Evolutionary conservation across 371 early-diverging fungal species (phyloP), one percentile per base, ranked within the genome.

Genomic region (Enterocytospora artemiae): DNA sequence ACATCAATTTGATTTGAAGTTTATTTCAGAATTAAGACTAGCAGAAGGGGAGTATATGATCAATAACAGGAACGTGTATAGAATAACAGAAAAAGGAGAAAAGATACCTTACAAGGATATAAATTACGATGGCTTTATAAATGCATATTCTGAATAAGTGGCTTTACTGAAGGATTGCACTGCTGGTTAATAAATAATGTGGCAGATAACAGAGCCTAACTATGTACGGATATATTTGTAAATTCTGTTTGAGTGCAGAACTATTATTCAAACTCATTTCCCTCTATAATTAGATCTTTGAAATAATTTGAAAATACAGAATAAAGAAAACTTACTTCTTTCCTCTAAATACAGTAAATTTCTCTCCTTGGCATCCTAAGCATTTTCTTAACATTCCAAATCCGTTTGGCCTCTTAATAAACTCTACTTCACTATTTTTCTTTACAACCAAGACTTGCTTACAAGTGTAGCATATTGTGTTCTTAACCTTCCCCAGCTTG

Each of bases 21-120:
- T 16, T 39, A 16, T 70, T 52, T 7, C 43, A 18, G 51, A 46
- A 27, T 28, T 51, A 9, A 27, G 48, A n/a, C n/a, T 70, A 27
- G 68, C 54, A 41, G 59, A 57, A 16, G 70, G 70, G 20, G 70
- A 64, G 30, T 70, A 70, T 56, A 52, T 66, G 0, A 24, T 67
- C 34, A 64, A 70, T 30, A 41, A 70, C 27, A 39, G 53, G 18
- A 52, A 44, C 1, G 9, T 70, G 20, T 70, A 70, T 49, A 48
- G 36, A 24, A 52, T 59, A 20, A 51, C 28, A 1, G n/a, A 27
- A 14, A 18, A 52, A 22, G 70, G 70, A 1, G 52, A 53, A 12
- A 37, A 39, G 16, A 32, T 64, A 22, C 16, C 0, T 20, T 70
- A 57, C 36, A 44, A 51, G 24, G 66, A 53, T 14, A 20, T 58